Evolutionary conservation across 441 rosid genomes (phyloP).

Genomic region (Theobroma grandiflorum): DNA sequence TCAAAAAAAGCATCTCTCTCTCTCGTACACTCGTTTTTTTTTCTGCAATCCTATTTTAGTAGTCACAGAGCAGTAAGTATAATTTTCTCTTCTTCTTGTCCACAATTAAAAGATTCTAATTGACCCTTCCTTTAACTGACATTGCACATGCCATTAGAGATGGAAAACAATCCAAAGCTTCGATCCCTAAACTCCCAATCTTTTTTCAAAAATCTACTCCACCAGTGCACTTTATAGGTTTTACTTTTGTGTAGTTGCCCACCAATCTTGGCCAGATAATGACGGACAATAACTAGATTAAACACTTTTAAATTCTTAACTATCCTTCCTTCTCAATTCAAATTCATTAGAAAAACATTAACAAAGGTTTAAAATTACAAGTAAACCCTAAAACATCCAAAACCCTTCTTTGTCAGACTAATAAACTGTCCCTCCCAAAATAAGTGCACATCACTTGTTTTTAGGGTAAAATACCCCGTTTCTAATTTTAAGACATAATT

Average conservation of each 20-base stretch:
- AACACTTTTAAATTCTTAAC: no score
- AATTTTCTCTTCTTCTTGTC: neutral
- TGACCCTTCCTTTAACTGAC: slow-evolving; percentile 34
- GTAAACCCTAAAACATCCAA: no score
- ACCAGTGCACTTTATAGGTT: neutral
- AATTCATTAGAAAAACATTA: no score
- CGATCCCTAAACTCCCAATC: slow-evolving; percentile 20
- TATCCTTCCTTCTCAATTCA: no score
- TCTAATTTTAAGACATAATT: no score
- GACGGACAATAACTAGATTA: neutral
- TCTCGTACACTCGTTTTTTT: neutral
- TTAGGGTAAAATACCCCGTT: no score
- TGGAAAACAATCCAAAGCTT: slow-evolving; percentile 24
- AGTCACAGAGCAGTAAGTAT: neutral
- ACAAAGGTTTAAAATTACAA: no score
- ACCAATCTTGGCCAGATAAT: neutral
- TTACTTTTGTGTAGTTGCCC: neutral
- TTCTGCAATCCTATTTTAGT: neutral
- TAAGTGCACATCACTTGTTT: no score
- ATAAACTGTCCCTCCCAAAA: no score
- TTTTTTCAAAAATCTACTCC: neutral
- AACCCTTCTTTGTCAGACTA: no score
- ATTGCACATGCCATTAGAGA: slow-evolving; percentile 37
- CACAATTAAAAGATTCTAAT: slow-evolving; percentile 33
- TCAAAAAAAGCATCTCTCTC: neutral